Conservation (phyloP, 176 grass and related monocot genomes). For the Eragrostis nindensis region DNA sequence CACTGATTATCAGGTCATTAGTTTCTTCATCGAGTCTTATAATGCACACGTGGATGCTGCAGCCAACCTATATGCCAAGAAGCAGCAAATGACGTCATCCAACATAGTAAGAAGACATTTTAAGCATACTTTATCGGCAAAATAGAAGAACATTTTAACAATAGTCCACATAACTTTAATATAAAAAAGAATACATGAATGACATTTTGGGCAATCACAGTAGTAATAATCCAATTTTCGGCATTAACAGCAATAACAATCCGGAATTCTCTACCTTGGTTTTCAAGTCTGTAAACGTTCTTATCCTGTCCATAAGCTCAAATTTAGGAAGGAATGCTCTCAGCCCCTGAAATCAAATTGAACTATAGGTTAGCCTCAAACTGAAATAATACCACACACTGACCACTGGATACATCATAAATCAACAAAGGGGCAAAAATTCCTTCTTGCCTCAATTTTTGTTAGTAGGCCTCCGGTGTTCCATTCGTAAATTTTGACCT, state of each 20-base stretch:
- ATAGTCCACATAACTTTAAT: neutral
- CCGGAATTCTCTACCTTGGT: conserved; percentile 57
- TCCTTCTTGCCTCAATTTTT: conserved; percentile 70
- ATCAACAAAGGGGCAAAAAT: neutral
- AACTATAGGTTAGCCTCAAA: conserved; percentile 20
- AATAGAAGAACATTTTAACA: neutral
- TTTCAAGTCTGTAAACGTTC: conserved; percentile 79
- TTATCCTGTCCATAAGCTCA: conserved; percentile 77
- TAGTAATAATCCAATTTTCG: neutral
- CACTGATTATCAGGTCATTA: conserved; percentile 89
- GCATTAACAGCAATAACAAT: neutral
- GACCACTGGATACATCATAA: neutral
- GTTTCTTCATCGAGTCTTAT: conserved; percentile 72
- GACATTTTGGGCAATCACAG: neutral
- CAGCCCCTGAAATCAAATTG: conserved; percentile 67
- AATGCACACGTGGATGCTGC: conserved; percentile 65
- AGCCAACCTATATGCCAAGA: conserved; percentile 55
- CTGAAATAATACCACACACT: conserved; percentile 8
- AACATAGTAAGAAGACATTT: neutral
- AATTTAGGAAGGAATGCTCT: conserved; percentile 90
- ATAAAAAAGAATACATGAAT: neutral
- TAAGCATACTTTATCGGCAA: neutral
- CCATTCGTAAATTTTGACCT: conserved; percentile 89
- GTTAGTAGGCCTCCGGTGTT: conserved; percentile 85
- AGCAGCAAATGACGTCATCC: conserved; percentile 33